A percentile compares a stretch with the other conserved stretches of the same genome.
Evolutionary conservation across 2,329 filamentous ascomycete genomes (phyloP).

Genomic region (Aspergillus vadensis): DNA sequence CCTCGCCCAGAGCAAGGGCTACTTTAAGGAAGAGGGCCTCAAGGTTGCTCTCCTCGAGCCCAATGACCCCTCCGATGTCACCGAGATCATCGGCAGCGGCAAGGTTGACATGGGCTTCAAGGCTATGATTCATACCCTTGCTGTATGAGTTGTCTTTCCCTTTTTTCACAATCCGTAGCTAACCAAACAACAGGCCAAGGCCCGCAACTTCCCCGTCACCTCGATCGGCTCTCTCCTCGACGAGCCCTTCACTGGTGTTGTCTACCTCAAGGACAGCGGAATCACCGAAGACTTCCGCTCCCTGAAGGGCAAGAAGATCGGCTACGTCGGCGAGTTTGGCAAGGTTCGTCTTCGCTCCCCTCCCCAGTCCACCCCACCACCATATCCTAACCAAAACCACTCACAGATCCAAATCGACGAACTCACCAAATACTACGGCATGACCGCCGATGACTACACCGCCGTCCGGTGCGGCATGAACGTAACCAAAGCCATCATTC

Average conservation of each 20-base stretch:
- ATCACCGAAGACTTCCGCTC: constrained; percentile 75
- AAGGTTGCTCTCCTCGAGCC: constrained; percentile 77
- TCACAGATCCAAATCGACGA: constrained; percentile 76
- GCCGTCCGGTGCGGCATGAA: constrained; percentile 81
- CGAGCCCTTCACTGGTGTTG: constrained; percentile 77
- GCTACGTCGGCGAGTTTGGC: constrained; percentile 79
- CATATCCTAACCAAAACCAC: neutral
- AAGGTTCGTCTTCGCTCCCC: constrained; percentile 47
- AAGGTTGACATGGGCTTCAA: constrained; percentile 81
- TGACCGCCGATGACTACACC: constrained; percentile 72
- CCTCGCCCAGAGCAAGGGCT: constrained; percentile 74
- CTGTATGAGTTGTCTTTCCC: constrained; percentile 49
- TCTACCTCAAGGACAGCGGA: constrained; percentile 73
- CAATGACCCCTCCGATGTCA: constrained; percentile 79
- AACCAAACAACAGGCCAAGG: constrained; percentile 61
- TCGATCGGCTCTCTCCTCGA: constrained; percentile 76
- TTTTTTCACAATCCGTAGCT: neutral
- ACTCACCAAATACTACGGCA: constrained; percentile 75
- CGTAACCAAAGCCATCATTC: constrained; percentile 73
- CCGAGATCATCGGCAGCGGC: constrained; percentile 74
- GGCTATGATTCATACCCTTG: constrained; percentile 81
- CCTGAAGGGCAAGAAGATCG: constrained; percentile 74
- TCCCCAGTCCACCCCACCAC: neutral
- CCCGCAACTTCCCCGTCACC: constrained; percentile 70
- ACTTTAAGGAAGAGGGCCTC: constrained; percentile 73